Base-by-base conservation (phyloP, 1,284 basidiomycete species). In the Fomitopsis pinicola region DNA sequence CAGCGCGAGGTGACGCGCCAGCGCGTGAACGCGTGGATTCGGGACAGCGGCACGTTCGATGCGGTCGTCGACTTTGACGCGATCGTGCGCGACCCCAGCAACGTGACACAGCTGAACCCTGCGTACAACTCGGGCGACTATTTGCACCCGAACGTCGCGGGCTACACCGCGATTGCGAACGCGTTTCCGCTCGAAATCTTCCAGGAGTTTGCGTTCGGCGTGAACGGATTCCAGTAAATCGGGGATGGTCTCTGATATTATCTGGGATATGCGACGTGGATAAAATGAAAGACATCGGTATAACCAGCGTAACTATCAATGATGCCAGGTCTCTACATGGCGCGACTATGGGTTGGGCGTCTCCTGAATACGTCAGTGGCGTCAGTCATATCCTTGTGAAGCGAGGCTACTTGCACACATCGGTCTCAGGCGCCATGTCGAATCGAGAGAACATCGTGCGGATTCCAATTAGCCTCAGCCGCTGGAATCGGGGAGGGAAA, bases 31-130 rank as follows among this genome's bases (percentile, higher is more conserved):
- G 67, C 63, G 4, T 82, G 72, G 68, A 81, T 82, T 56, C 68
- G 76, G 30, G 75, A 66, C 54, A 78, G 76, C 53, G 76, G 76
- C 14, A 67, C 66, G 63, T 83, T 81, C 65, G 81, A 82, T 66
- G 75, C 75, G 6, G 77, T 82, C 5, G 65, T 81, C 52, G 81
- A 82, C 68, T 82, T 83, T 64, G 81, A 81, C 62, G 73, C 72
- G 58, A 71, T 78, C 22, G 66, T 81, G 42, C 70, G 71, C 53
- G 78, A 83, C 65, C 76, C 78, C 2, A 61, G 59, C 12, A 74
- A 73, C 42, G 74, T 75, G 9, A 71, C 73, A 36, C 75, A 77
- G 66, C 63, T 82, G 45, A 71, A 68, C 61, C 72, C 75, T 6
- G 57, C 60, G 46, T 81, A 75, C 64, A 72, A 81, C 67, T 76